Conservation (phyloP, 495 filamentous ascomycete species). For the Penicillium cataractarum region DNA sequence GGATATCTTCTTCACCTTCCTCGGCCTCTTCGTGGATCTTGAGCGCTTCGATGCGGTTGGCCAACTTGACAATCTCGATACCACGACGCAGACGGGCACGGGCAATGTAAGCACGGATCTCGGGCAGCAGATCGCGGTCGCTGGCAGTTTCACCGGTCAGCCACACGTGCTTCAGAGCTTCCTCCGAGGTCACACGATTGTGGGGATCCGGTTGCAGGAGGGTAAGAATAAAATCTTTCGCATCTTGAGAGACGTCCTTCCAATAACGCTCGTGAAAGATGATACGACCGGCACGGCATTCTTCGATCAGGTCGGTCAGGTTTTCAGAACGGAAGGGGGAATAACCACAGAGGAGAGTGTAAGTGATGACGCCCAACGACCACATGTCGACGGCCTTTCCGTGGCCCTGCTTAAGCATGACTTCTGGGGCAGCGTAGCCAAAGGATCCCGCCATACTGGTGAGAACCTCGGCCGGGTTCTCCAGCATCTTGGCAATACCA, state of each 20-base stretch:
- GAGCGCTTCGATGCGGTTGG: constrained; percentile 95
- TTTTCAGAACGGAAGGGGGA: constrained; percentile 97
- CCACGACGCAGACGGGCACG: constrained; percentile 87
- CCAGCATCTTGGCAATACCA: constrained; percentile 98
- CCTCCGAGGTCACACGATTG: constrained; percentile 76
- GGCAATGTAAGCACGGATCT: constrained; percentile 93
- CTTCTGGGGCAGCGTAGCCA: constrained; percentile 95
- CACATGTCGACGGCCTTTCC: constrained; percentile 99
- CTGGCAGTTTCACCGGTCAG: constrained; percentile 87
- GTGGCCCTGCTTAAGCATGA: constrained; percentile 97
- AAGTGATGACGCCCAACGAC: constrained; percentile 98
- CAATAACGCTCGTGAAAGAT: constrained; percentile 99
- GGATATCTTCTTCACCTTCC: constrained; percentile 69
- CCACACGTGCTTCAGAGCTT: constrained; percentile 86
- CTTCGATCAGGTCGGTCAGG: constrained; percentile 90
- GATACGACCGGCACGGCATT: constrained; percentile 85
- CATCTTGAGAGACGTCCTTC: constrained; percentile 95
- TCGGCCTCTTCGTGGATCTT: constrained; percentile 90
- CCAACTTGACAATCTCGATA: constrained; percentile 95
- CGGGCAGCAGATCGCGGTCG: constrained; percentile 94
- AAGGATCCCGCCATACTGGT: constrained; percentile 99
- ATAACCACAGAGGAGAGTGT: constrained; percentile 98
- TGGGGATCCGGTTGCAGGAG: constrained; percentile 80
- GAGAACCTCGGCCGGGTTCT: constrained; percentile 83
- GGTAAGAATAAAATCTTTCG: constrained; percentile 88